Evolutionary conservation across 1,284 basidiomycete species (phyloP).

Genomic region (Cystobasidiaceae sp.): DNA sequence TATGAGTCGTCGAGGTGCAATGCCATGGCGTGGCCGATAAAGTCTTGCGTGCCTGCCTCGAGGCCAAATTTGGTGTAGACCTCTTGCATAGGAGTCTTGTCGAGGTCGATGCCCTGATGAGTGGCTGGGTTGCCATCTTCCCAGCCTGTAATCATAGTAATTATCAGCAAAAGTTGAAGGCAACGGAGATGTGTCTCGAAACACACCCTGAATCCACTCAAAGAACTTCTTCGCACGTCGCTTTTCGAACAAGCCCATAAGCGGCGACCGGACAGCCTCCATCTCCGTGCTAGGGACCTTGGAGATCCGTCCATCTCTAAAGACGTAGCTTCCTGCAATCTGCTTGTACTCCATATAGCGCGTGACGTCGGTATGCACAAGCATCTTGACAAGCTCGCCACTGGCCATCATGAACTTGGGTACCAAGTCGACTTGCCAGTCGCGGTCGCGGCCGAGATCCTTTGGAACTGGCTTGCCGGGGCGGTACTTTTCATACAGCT

Average conservation of each 20-base stretch:
- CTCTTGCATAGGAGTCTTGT: constrained; percentile 80
- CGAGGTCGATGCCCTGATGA: constrained; percentile 85
- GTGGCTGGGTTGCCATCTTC: constrained; percentile 89
- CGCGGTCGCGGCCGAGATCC: constrained; percentile 79
- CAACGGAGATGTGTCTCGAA: not conserved
- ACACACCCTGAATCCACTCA: constrained; percentile 75
- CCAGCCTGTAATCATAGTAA: constrained; percentile 53
- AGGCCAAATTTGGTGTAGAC: constrained; percentile 97
- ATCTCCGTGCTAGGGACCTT: constrained; percentile 98
- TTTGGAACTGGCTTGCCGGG: constrained; percentile 53
- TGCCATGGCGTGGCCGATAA: constrained; percentile 99
- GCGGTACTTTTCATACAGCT: constrained; percentile 97
- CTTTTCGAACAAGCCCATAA: constrained; percentile 99
- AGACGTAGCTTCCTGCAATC: constrained; percentile 97
- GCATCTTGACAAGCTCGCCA: constrained; percentile 94
- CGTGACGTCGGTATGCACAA: constrained; percentile 98
- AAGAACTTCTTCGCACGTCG: constrained; percentile 98
- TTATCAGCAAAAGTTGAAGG: not conserved
- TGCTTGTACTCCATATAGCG: constrained; percentile 99
- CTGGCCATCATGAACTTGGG: constrained; percentile 78
- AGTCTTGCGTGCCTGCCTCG: constrained; percentile 96
- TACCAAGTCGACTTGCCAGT: constrained; percentile 92
- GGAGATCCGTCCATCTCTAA: constrained; percentile 91
- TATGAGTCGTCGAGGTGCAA: constrained; percentile 98
- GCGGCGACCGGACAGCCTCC: constrained; percentile 87